Evolutionary conservation across 2,329 filamentous ascomycete species (phyloP).

Genomic region (Aureobasidium leucospermi): DNA sequence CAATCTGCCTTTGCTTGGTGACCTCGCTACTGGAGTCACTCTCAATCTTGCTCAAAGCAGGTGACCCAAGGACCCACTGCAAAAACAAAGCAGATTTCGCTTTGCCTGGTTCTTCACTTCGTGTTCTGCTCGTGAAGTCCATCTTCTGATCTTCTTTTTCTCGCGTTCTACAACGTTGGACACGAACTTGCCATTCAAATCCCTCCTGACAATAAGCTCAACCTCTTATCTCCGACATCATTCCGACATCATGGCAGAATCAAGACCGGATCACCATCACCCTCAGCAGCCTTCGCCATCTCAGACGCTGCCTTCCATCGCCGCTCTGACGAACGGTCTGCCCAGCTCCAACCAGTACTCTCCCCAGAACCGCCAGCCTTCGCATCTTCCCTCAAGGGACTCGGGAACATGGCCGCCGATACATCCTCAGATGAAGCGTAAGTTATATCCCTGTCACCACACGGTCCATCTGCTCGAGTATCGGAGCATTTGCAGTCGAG

Average conservation of each 20-base stretch:
- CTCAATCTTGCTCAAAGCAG: constrained; percentile 5
- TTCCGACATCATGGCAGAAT: constrained; percentile 13
- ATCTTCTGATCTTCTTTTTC: constrained; percentile 3
- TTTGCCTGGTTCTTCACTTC: not conserved
- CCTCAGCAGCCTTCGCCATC: constrained; percentile 16
- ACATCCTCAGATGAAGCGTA: constrained; percentile 31
- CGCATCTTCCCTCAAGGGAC: constrained; percentile 27
- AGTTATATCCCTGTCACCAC: constrained; percentile 17
- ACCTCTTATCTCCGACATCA: not conserved
- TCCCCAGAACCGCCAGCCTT: constrained; percentile 22
- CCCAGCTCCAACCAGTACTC: constrained; percentile 24
- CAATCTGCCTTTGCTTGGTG: constrained; percentile 7
- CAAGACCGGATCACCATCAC: constrained; percentile 9
- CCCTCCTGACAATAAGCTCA: not conserved
- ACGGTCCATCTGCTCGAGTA: not conserved
- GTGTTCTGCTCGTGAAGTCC: not conserved
- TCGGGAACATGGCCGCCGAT: constrained; percentile 29
- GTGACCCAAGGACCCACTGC: constrained; percentile 6
- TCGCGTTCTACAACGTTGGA: constrained; percentile 11
- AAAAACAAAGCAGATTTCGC: not conserved
- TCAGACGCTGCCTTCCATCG: constrained; percentile 28
- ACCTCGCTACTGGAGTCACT: constrained; percentile 11
- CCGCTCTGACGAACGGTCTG: constrained; percentile 30
- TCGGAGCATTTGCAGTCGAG: not conserved
- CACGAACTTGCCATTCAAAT: not conserved